A percentile compares a stretch with the other conserved stretches of the same genome.
phyloP scores from a whole-genome alignment of 2,329 filamentous ascomycete species.

The Sporothrix globosa region DNA sequence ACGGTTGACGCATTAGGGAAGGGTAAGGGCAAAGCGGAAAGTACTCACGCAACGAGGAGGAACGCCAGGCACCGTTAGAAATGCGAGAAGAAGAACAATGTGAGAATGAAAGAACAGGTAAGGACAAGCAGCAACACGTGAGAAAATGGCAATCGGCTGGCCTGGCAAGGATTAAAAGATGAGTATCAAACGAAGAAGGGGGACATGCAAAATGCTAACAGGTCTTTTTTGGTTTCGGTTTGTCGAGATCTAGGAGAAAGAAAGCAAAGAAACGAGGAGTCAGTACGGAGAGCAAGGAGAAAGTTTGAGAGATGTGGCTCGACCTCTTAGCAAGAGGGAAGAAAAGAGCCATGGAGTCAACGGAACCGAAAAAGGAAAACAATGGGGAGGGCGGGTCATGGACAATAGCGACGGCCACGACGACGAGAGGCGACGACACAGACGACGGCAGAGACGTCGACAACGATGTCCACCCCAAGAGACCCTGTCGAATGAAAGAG shows the following conservation, averaged over 20 bases:
- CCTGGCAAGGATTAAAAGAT: slow-evolving; percentile 19
- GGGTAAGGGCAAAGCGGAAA: not conserved
- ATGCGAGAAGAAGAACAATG: slow-evolving; percentile 30
- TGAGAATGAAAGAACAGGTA: not conserved
- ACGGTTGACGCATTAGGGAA: not conserved
- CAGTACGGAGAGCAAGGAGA: not conserved
- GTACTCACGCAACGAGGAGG: slow-evolving; percentile 15
- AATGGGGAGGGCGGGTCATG: slow-evolving; percentile 20
- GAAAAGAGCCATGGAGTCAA: not conserved
- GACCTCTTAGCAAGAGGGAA: not conserved
- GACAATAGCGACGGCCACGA: not conserved
- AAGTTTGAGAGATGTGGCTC: slow-evolving; percentile 20
- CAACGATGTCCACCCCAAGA: not conserved
- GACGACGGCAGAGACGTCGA: not conserved
- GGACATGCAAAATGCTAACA: not conserved
- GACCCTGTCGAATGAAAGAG: slow-evolving; percentile 17
- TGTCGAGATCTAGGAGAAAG: slow-evolving; percentile 8
- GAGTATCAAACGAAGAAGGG: slow-evolving; percentile 10
- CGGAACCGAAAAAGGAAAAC: slow-evolving; percentile 23
- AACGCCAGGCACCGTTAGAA: slow-evolving; percentile 35
- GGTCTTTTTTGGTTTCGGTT: not conserved
- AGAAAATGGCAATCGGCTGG: not conserved
- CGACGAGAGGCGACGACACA: not conserved
- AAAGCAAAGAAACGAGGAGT: slow-evolving; percentile 2
- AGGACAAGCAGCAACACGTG: slow-evolving; percentile 3